These are phyloP conservation scores for Ceratobasidium papillatum DNA, from an alignment of 1,284 basidiomycete genomes.

Conservation along the genomic window DNA sequence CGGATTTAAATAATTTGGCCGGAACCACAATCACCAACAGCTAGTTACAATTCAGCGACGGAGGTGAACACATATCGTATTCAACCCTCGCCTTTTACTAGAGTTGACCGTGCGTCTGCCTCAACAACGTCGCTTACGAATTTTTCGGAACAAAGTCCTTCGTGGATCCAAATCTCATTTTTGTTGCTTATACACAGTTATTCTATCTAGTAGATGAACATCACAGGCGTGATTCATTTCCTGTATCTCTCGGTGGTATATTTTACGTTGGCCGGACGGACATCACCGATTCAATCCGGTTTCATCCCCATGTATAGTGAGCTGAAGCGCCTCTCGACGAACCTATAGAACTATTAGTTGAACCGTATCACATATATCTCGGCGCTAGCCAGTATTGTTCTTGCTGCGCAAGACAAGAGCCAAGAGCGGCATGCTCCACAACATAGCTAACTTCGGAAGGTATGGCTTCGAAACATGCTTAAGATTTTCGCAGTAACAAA, in stretches of 20 bases:
- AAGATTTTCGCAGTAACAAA: background rate
- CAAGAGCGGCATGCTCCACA: background rate
- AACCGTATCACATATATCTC: no score
- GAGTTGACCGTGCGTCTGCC: constrained; percentile 10
- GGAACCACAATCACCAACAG: background rate
- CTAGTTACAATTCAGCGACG: background rate
- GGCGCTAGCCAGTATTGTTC: no score
- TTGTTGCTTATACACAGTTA: no score
- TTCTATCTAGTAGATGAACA: no score
- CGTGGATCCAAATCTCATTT: background rate
- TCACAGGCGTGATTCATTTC: no score
- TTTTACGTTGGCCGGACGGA: no score
- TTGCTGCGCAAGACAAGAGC: no score
- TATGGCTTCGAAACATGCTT: background rate
- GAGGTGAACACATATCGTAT: constrained; percentile 4
- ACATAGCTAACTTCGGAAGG: background rate
- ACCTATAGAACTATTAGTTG: no score
- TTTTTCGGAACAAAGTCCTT: background rate
- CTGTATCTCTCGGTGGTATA: no score
- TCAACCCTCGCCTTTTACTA: constrained; percentile 10
- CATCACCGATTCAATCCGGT: no score
- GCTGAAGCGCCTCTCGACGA: no score
- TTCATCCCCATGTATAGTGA: no score
- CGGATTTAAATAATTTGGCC: background rate
- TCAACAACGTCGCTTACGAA: background rate